Percentiles rank a stretch among this genome's conserved stretches.
phyloP scores from a whole-genome alignment of 768 basidiomycete genomes.

The Auricularia sp. region DNA sequence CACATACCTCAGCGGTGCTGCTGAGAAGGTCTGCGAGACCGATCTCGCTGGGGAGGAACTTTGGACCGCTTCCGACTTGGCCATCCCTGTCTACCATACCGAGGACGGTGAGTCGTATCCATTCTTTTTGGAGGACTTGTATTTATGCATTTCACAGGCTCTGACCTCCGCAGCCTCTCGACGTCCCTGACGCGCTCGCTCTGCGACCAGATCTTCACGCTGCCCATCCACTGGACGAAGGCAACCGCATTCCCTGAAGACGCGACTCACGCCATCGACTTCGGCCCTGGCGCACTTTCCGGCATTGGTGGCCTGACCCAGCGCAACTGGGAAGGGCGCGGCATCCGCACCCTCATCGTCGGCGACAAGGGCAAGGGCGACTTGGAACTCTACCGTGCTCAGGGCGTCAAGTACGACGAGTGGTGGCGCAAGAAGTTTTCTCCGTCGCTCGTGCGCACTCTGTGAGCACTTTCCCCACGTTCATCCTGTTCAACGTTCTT shows the following conservation, averaged over 20 bases:
- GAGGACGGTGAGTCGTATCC: conserved; percentile 63
- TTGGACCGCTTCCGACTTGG: conserved; percentile 58
- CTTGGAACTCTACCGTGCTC: conserved; percentile 69
- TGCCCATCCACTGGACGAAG: conserved; percentile 85
- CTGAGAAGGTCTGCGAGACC: conserved; percentile 64
- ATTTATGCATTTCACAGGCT: conserved; percentile 38
- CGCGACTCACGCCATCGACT: conserved; percentile 92
- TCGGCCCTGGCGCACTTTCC: conserved; percentile 88
- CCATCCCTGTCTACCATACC: conserved; percentile 84
- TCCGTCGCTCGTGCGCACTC: conserved; percentile 58
- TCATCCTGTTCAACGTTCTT: not conserved
- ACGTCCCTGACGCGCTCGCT: conserved; percentile 77
- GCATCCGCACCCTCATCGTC: conserved; percentile 78
- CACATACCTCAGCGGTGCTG: conserved; percentile 61
- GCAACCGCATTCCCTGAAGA: conserved; percentile 83
- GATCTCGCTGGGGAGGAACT: conserved; percentile 72
- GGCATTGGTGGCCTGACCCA: conserved; percentile 89
- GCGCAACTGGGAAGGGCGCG: conserved; percentile 85
- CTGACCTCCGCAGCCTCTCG: conserved; percentile 63
- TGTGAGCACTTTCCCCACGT: not conserved
- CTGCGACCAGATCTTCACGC: conserved; percentile 87
- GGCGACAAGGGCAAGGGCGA: conserved; percentile 88
- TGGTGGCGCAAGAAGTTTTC: conserved; percentile 89
- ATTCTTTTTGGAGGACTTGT: conserved; percentile 6
- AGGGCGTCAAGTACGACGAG: conserved; percentile 60